Base-by-base conservation (phyloP, 2,329 filamentous ascomycete species). In the Aspergillus sp. region DNA sequence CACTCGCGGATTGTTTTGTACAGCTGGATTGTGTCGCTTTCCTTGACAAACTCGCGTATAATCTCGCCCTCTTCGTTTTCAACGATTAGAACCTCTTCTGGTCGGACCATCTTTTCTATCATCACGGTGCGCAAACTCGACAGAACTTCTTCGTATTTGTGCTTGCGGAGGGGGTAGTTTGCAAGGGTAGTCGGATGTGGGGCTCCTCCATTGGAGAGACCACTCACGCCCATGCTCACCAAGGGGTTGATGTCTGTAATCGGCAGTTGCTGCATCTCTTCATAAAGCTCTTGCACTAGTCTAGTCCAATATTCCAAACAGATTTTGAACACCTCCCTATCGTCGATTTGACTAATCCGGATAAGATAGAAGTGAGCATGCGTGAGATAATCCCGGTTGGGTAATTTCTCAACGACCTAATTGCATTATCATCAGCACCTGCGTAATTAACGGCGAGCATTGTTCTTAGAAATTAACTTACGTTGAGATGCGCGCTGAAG, bases 41-140 rank as follows among this genome's bases (percentile, higher is more conserved):
- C 95, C 81, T 99, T 99, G 73, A 99, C 95, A 65, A 99, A 99
- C 71, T 99, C 95, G 67, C 95, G 91, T 31, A 99, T 95, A 67
- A 99, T 99, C 74, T 99, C 95, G 62, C 96, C 95, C 77, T 99
- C 95, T 62, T 99, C 95, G 74, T 99, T 99, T 77, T 99, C 95
- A n/a, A 99, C 95, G 70, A 99, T 96, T 66, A 99, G 77, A 8
- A 99, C 96, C 78, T 99, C 96, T 77, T 99, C 95, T 0, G 95
- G 95, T 44, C 93, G 87, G 33, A 99, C 95, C 95, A 99, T 99
- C 82, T 97, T 97, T 80, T 99, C 95, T 62, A 99, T 98, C 95
- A 99, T 99, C 64, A 99, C 95, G 23, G 93, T 90, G 65, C 95
- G 89, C 57, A 99, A 82, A 74, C 96, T 98, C 9, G 93, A 93